Base-by-base conservation (phyloP, 2,329 filamentous ascomycete genomes). In the Kalaharituber pfeilii region DNA sequence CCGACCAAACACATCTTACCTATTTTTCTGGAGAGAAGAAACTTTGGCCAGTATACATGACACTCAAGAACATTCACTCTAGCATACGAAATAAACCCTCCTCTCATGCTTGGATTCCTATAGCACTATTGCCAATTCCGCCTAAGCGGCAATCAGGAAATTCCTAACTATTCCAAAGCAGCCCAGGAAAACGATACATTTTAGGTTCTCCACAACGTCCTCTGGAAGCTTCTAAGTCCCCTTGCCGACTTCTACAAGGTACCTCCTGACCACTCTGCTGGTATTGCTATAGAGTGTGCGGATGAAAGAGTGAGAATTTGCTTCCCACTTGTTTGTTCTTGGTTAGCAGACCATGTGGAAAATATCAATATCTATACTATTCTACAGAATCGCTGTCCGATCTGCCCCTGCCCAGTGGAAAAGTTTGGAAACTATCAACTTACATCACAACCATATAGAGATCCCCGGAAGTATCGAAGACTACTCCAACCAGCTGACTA, bases 21-120 rank as follows among this genome's bases (percentile, higher is more conserved):
- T 50, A 56, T 42, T 53, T 50, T 45, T 53, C 15, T 24, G 25
- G 49, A n/a, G 49, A 55, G n/a, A 55, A 52, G 44, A 55, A 52
- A 30, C 18, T 39, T 5, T 51, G 53, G 53, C 49, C 53, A 27
- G 25, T 52, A 9, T 53, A 56, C 26, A 22, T 56, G n/a, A 49
- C 39, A 1, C 30, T 56, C 6, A 24, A 29, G 1, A 56, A 53
- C 42, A 33, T 53, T 0, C 36, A 15, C 0, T n/a, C 26, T 2
- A 9, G 15, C 0, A 18, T 53, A 11, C 28, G 24, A 18, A 56
- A 56, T 28, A 15, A 45, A 26, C 39, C 30, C 15, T 18, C 27
- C 28, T 24, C 22, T 3, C 22, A 18, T 49, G 52, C 47, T 44
- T 51, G 30, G 36, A 24, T 49, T 28, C 30, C 22, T 27, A 50